Evolutionary conservation across 352 stramenopile genomes (phyloP), one percentile per base, ranked within the genome.

Genomic region (Plasmopara viticola): DNA sequence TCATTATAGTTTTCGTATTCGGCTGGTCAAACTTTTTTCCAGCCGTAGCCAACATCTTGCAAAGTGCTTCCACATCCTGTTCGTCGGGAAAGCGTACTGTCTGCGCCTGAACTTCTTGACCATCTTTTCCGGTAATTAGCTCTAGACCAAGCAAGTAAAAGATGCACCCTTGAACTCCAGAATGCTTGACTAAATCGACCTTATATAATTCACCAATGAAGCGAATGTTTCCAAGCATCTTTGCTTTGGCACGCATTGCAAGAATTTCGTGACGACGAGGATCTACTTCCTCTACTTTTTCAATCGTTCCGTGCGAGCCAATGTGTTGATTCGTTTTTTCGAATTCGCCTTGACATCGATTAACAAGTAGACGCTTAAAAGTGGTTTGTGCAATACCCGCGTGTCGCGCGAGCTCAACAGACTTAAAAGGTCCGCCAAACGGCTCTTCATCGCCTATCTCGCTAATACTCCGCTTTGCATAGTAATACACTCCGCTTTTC

Each of bases 141-240:
- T 90, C 73, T 20, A 94, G 53, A 33, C 84, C 84, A 10, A 94
- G 55, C 48, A 94, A 68, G 49, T 91, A 81, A 47, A 91, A 88
- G 30, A 92, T 69, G 38, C 84, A 94, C 2, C 61, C 62, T 72
- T 93, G 73, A 4, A 93, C 67, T 25, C 86, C 84, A 4, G 64
- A 60, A 78, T 86, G 72, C 71, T 90, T 86, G 38, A 95, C 70
- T 51, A 95, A 56, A 53, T 90, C 84, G 34, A 86, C 73, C 58
- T 95, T 95, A 66, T 89, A 95, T 31, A 95, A 44, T 44, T 95
- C 84, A 30, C 82, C 84, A 31, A 95, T 86, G 47, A 95, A 95
- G 30, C 84, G 84, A 43, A 93, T 93, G 63, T 93, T 95, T 18
- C 84, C 84, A 13, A 95, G 65, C 84, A 95, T 91, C 8, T 70